These are phyloP conservation scores for Avena eriantha DNA, from an alignment of 176 grass and related monocot genomes.

Conservation along the genomic window DNA sequence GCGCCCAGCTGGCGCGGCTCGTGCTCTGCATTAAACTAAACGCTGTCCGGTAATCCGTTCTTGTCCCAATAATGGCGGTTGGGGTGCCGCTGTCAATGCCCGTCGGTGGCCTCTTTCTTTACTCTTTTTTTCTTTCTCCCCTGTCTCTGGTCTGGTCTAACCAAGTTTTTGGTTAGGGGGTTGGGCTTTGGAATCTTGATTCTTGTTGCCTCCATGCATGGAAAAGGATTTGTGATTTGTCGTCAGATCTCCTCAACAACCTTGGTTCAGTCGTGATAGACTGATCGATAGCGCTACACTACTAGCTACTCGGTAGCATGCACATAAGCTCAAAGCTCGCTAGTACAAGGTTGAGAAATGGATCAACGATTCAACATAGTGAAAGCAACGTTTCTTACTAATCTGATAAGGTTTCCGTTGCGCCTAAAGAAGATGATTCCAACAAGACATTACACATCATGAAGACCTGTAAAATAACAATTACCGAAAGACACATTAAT, in stretches of 20 bases:
- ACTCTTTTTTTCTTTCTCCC: background rate
- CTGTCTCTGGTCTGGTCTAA: background rate
- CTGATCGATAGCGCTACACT: background rate
- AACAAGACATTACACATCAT: background rate
- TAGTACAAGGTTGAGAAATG: background rate
- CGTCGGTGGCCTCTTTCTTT: conserved; percentile 48
- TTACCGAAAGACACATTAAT: too few relatives aligned
- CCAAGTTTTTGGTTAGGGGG: background rate
- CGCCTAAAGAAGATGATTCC: background rate
- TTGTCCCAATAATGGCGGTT: conserved; percentile 56
- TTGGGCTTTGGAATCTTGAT: conserved; percentile 2
- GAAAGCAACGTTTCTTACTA: background rate
- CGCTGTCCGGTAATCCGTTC: conserved; percentile 49
- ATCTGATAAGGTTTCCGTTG: background rate
- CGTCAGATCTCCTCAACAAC: background rate
- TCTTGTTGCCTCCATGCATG: background rate
- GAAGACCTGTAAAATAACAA: too few relatives aligned
- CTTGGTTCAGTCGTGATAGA: background rate
- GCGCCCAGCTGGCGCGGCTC: conserved; percentile 17
- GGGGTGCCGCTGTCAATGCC: conserved; percentile 47
- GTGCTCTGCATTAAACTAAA: conserved; percentile 28
- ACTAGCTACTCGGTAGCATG: background rate
- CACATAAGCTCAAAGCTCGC: background rate
- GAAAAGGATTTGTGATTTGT: conserved; percentile 28
- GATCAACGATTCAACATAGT: background rate